Evolutionary conservation across 495 filamentous ascomycete genomes (phyloP).

Genomic region (Choiromyces venosus): DNA sequence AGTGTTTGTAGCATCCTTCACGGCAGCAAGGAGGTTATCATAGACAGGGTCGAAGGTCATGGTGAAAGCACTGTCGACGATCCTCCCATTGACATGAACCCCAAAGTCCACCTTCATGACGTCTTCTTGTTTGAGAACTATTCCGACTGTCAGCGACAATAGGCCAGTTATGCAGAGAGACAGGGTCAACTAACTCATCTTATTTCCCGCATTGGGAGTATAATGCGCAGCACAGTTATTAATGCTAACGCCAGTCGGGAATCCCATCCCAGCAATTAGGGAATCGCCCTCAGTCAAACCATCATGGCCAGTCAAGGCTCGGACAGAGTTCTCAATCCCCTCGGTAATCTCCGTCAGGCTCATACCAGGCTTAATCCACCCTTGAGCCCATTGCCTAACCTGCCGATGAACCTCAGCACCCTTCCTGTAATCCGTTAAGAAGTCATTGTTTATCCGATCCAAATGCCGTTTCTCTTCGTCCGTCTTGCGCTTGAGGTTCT

Average conservation of each 20-base stretch:
- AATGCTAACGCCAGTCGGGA: constrained; percentile 78
- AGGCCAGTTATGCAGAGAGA: background rate
- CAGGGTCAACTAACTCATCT: constrained; percentile 48
- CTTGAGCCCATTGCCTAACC: constrained; percentile 75
- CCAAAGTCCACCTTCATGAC: constrained; percentile 94
- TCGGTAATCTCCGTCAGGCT: constrained; percentile 75
- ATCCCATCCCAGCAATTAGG: constrained; percentile 75
- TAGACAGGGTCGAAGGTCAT: constrained; percentile 81
- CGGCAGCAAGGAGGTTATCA: constrained; percentile 73
- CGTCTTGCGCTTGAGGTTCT: constrained; percentile 76
- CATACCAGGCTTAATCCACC: constrained; percentile 74
- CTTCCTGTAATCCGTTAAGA: constrained; percentile 78
- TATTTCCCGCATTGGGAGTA: constrained; percentile 86
- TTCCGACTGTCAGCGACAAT: constrained; percentile 5
- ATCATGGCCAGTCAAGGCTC: constrained; percentile 68
- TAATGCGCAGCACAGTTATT: constrained; percentile 88
- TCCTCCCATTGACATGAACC: constrained; percentile 82
- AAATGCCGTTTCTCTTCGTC: constrained; percentile 82
- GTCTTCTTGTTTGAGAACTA: constrained; percentile 67
- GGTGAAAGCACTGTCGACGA: constrained; percentile 91
- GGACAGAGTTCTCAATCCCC: constrained; percentile 77
- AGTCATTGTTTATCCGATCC: constrained; percentile 76
- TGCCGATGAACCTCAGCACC: constrained; percentile 85
- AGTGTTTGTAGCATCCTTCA: constrained; percentile 80
- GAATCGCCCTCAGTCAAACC: constrained; percentile 76